A percentile compares a stretch with the other conserved stretches of the same genome.
These are phyloP conservation scores for Calocera cornea DNA, from an alignment of 768 basidiomycete species.

Conservation along the genomic window DNA sequence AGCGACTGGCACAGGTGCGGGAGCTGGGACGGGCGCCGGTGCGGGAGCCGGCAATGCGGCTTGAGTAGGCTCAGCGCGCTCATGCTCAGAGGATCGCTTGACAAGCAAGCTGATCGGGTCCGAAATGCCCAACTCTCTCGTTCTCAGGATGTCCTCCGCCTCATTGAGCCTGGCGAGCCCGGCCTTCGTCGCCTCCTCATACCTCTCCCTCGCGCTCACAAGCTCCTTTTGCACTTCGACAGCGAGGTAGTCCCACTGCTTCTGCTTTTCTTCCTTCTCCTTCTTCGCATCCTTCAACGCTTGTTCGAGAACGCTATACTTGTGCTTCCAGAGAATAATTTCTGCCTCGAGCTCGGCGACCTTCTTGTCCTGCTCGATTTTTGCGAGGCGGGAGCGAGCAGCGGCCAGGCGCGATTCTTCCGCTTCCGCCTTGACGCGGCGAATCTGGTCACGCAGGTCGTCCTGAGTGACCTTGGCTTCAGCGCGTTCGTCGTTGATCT, in stretches of 20 bases:
- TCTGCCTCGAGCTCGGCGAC: background rate
- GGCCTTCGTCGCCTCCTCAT: background rate
- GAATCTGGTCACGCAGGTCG: background rate
- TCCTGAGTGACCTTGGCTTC: background rate
- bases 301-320: background rate
- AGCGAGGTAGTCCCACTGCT: background rate
- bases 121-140: background rate
- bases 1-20: background rate
- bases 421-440: background rate
- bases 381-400: slow-evolving; percentile 3
- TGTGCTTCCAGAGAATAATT: background rate
- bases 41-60: background rate
- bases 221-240: slow-evolving; percentile 1
- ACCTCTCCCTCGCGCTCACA: background rate
- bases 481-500: background rate
- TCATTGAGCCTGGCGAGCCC: background rate
- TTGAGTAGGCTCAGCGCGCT: background rate
- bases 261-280: background rate
- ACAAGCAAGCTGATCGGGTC: background rate
- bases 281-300: background rate
- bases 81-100: background rate
- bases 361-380: slow-evolving; percentile 3
- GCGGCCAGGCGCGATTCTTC: background rate
- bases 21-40: background rate
- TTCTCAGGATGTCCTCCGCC: background rate